Base-by-base conservation (phyloP, 805 yeast species). In the Trichomonascus vanleenenianus region DNA sequence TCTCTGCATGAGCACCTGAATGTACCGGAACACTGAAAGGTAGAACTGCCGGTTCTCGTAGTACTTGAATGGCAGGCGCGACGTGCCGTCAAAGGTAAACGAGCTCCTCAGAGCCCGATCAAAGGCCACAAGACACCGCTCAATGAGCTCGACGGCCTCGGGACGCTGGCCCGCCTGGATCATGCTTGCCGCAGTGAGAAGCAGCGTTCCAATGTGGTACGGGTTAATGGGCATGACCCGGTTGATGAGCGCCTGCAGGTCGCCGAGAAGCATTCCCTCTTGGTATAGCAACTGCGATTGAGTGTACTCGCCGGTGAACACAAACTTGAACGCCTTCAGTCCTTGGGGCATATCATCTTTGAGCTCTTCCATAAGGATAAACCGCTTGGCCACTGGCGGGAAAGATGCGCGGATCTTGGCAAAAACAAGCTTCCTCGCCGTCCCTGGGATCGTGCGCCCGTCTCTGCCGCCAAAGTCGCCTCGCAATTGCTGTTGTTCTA, bases 401-500 rank as follows among this genome's bases (percentile, higher is more conserved):
- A 89, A 85, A 58, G 84, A 89, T 49, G 83, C 88, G 58, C 83
- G 75, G 39, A 86, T 78, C 55, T 81, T 80, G 0, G 94, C 79
- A 49, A 87, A 66, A 10, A 75, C 67, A 40, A 86, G 64, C 54
- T 83, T 83, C 50, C 87, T 72, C 0, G 78, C 63, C 0, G 85
- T 76, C 22, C 91, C 91, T 0, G 96, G 96, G 2, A 85, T 76
- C 4, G 78, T 66, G 40, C 83, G 64, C 50, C 81, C 76, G 56
- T 85, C 94, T 50, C 76, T 75, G 0, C 95, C 95, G 39, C 87
- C 83, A 95, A 95, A 86, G 19, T 87, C 88, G 39, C 48, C 36
- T n/a, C 31, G 15, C 27, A 67, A 65, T 43, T 70, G 44, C 36
- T 62, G 9, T 18, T 45, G 49, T 5, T 34, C 42, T 30, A 47